These are phyloP conservation scores for Rhizopogon rudus DNA, from an alignment of 768 basidiomycete species.

Conservation along the genomic window DNA sequence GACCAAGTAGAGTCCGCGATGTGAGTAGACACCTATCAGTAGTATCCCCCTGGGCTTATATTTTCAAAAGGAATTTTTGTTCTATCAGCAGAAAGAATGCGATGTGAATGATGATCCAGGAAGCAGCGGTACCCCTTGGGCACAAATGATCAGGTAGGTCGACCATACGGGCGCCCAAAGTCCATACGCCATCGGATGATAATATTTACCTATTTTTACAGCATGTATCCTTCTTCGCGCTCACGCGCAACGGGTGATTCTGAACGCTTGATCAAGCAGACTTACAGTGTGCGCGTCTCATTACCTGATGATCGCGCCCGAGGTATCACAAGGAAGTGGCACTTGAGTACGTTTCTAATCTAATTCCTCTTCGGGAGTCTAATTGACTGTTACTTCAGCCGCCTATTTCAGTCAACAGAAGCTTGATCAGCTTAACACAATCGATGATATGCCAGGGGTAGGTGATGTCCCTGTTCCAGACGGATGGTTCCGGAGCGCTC, in stretches of 20 bases:
- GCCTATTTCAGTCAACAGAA: constrained; percentile 82
- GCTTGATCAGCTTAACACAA: constrained; percentile 63
- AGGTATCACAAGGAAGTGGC: constrained; percentile 45
- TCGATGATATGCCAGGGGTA: constrained; percentile 64
- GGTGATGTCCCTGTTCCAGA: constrained; percentile 66
- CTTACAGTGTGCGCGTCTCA: constrained; percentile 46
- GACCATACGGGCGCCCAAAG: constrained; percentile 26
- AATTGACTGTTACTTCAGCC: constrained; percentile 37
- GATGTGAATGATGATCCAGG: constrained; percentile 35
- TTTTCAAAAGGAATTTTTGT: constrained; percentile 44
- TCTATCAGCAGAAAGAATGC: constrained; percentile 47
- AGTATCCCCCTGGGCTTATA: constrained; percentile 1
- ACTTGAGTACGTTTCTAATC: constrained; percentile 40
- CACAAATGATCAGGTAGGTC: constrained; percentile 64
- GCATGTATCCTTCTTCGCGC: constrained; percentile 37
- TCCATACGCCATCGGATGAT: constrained; percentile 8
- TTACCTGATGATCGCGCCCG: constrained; percentile 39
- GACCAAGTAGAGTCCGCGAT: constrained; percentile 68
- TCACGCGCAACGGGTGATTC: constrained; percentile 32
- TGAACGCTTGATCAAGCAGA: constrained; percentile 50
- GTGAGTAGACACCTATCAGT: constrained; percentile 11
- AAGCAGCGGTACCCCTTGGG: constrained; percentile 63
- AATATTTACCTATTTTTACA: constrained; percentile 13
- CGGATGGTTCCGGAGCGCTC: constrained; percentile 75
- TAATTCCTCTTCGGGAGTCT: constrained; percentile 19